Conservation (phyloP, 257 asterid genomes). For the Cruciata laevipes region DNA sequence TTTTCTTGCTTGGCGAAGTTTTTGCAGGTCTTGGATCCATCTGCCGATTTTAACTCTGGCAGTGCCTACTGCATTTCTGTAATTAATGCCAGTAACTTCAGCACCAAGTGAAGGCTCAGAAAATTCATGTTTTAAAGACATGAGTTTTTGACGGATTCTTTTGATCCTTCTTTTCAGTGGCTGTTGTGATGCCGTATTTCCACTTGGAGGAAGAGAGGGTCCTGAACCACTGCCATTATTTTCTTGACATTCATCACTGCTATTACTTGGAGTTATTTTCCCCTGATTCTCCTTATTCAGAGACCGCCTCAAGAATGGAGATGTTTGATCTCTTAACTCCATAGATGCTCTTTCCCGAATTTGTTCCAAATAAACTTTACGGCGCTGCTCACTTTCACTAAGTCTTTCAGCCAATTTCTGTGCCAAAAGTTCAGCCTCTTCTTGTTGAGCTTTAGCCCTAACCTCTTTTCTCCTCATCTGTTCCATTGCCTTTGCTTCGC, state of each 20-base stretch:
- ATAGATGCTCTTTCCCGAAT: conserved; percentile 95
- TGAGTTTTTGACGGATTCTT: conserved; percentile 80
- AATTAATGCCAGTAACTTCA: conserved; percentile 79
- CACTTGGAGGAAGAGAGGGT: conserved; percentile 34
- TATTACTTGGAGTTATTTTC: conserved; percentile 40
- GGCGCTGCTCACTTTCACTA: conserved; percentile 89
- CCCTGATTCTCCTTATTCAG: conserved; percentile 65
- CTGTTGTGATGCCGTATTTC: conserved; percentile 53
- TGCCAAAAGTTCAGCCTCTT: conserved; percentile 98
- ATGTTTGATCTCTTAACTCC: conserved; percentile 98
- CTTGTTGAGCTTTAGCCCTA: conserved; percentile 90
- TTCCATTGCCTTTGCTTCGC: conserved; percentile 94
- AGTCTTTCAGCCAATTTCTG: conserved; percentile 93
- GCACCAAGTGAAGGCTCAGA: conserved; percentile 67
- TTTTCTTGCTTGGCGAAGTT: conserved; percentile 93
- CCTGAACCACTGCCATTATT: conserved; percentile 37
- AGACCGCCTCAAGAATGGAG: conserved; percentile 84
- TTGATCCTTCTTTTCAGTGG: conserved; percentile 74
- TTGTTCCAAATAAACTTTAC: conserved; percentile 91
- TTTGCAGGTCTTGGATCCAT: conserved; percentile 97
- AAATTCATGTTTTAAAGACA: conserved; percentile 91
- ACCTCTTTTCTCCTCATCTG: conserved; percentile 86
- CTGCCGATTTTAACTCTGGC: conserved; percentile 80
- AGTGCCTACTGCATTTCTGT: conserved; percentile 77
- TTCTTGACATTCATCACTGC: conserved; percentile 51